Conservation (phyloP, 371 early-diverging fungal species). For the Mucor velutinosus region DNA sequence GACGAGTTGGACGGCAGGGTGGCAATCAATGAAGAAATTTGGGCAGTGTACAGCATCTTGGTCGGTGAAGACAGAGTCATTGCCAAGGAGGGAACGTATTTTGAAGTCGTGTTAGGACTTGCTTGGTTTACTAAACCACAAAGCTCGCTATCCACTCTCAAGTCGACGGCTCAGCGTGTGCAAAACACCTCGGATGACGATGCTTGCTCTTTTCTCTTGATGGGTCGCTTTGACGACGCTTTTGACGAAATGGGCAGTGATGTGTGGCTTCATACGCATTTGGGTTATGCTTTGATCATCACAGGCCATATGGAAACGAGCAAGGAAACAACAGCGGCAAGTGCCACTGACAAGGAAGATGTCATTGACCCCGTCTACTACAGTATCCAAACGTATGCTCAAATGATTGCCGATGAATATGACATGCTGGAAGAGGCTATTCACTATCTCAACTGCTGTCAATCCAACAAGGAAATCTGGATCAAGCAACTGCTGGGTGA, state of each 20-base stretch:
- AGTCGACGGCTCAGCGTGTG: background rate
- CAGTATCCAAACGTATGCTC: slow-evolving; percentile 28
- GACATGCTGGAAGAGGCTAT: slow-evolving; percentile 41
- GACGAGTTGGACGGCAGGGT: background rate
- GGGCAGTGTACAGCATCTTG: background rate
- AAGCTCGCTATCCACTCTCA: background rate
- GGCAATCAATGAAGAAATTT: background rate
- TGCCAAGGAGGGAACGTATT: background rate
- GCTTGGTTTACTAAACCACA: background rate
- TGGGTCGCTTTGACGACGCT: slow-evolving; percentile 18
- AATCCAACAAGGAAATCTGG: slow-evolving; percentile 34
- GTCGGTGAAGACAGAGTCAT: background rate
- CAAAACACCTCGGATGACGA: background rate
- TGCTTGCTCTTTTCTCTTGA: background rate
- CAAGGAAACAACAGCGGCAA: background rate
- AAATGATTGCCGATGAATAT: slow-evolving; percentile 13
- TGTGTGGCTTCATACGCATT: slow-evolving; percentile 25
- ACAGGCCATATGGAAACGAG: background rate
- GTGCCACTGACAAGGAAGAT: background rate
- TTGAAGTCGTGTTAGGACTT: slow-evolving; percentile 3
- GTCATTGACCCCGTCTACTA: slow-evolving; percentile 35
- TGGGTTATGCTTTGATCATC: slow-evolving; percentile 19
- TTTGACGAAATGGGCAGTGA: background rate
- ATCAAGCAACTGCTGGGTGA: slow-evolving; percentile 17
- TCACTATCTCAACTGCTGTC: slow-evolving; percentile 25